A percentile compares a stretch with the other conserved stretches of the same genome.
These are phyloP conservation scores for Trebouxia sp. DNA, from an alignment of 139 green algal species.

Conservation along the genomic window DNA sequence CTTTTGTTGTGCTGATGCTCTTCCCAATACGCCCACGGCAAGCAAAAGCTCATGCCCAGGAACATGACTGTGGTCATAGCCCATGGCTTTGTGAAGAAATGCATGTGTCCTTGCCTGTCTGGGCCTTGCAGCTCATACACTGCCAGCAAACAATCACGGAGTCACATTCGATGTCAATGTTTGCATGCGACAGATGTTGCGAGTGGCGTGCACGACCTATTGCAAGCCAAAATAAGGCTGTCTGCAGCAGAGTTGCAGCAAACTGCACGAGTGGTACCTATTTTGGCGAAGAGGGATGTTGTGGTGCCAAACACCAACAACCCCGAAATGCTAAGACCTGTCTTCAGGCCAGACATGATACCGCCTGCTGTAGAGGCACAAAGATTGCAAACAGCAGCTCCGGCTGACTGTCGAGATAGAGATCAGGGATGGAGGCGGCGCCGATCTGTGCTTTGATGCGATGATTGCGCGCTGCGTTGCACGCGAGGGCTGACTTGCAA, in stretches of 20 bases:
- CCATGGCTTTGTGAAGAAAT: constrained; percentile 64
- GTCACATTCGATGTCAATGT: background rate
- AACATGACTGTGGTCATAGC: constrained; percentile 69
- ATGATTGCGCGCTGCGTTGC: no score
- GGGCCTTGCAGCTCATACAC: constrained; percentile 67
- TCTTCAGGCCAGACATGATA: background rate
- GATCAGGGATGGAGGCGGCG: no score
- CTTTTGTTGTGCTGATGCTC: constrained; percentile 34
- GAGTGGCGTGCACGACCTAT: background rate
- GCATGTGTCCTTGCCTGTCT: constrained; percentile 36
- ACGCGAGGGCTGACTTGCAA: no score
- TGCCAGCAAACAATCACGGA: constrained; percentile 17
- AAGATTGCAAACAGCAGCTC: no score
- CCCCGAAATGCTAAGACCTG: constrained; percentile 50
- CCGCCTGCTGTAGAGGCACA: background rate
- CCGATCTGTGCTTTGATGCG: no score
- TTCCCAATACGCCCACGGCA: constrained; percentile 53
- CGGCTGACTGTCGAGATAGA: no score
- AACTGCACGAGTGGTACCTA: constrained; percentile 54
- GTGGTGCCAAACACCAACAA: constrained; percentile 82
- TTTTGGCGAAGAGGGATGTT: constrained; percentile 82
- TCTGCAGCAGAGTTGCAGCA: background rate
- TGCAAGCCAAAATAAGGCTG: background rate
- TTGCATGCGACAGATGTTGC: background rate
- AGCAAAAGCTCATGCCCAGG: constrained; percentile 62